Evolutionary conservation across 2,329 filamentous ascomycete genomes (phyloP).

Genomic region (Penicillium sp.): DNA sequence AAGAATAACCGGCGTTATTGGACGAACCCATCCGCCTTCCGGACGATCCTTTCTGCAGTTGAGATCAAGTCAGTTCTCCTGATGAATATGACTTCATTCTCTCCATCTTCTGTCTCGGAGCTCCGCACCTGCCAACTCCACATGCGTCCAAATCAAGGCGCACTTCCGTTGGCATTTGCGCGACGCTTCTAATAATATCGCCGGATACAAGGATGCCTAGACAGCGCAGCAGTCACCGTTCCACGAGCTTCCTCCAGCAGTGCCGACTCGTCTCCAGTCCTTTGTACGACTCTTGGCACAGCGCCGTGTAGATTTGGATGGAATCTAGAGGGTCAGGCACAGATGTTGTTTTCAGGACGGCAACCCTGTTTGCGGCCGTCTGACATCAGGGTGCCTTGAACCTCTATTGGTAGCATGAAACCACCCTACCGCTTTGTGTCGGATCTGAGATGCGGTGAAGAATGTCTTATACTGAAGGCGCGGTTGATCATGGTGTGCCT

Average conservation of each 20-base stretch:
- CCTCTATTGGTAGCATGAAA: no score
- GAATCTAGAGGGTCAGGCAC: no score
- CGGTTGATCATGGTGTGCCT: background rate
- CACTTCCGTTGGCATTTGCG: background rate
- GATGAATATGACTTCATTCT: background rate
- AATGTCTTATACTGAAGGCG: background rate
- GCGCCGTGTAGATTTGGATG: no score
- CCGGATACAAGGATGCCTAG: background rate
- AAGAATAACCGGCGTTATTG: background rate
- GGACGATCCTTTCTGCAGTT: background rate
- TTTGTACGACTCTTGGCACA: background rate
- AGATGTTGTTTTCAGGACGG: background rate
- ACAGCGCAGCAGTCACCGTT: no score
- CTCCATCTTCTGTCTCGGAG: background rate
- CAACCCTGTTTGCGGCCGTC: background rate
- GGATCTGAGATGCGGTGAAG: no score
- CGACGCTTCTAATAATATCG: background rate
- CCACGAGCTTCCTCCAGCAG: no score
- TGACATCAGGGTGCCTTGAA: background rate
- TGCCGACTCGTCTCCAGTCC: background rate
- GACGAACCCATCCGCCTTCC: background rate
- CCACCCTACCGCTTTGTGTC: no score
- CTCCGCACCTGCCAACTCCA: background rate
- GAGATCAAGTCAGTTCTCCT: no score
- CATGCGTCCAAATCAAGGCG: background rate